Evolutionary conservation across 2,329 filamentous ascomycete species (phyloP).

Genomic region (Claviceps fusiformis): DNA sequence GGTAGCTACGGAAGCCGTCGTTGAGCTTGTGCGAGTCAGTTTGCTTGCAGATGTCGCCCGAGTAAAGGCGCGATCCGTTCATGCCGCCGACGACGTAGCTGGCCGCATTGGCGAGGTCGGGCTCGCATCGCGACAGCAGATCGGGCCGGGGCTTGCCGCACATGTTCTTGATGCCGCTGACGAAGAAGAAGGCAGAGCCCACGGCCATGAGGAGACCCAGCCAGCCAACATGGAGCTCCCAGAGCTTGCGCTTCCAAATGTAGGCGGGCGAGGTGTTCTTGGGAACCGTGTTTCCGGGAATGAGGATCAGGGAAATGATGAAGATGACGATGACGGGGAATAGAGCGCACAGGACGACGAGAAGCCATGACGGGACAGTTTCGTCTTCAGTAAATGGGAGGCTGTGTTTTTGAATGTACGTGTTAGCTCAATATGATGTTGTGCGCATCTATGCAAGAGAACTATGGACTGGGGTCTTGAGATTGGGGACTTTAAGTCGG

Average conservation of each 20-base stretch:
- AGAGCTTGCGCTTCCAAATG: slow-evolving; percentile 70
- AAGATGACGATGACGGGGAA: slow-evolving; percentile 56
- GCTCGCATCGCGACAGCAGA: slow-evolving; percentile 64
- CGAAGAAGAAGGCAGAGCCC: slow-evolving; percentile 63
- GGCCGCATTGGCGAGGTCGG: slow-evolving; percentile 52
- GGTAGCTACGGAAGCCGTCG: slow-evolving; percentile 75
- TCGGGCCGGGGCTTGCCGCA: slow-evolving; percentile 66
- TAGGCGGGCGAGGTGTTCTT: slow-evolving; percentile 47
- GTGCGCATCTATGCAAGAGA: neutral
- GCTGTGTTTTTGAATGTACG: slow-evolving; percentile 19
- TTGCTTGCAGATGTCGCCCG: slow-evolving; percentile 61
- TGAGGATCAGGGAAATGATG: slow-evolving; percentile 52
- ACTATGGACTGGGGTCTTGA: neutral
- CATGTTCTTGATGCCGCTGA: slow-evolving; percentile 71
- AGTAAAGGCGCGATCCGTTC: slow-evolving; percentile 54
- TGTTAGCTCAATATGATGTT: neutral
- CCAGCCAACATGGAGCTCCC: slow-evolving; percentile 81
- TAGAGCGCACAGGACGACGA: slow-evolving; percentile 49
- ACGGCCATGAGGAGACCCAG: slow-evolving; percentile 66
- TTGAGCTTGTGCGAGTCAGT: slow-evolving; percentile 46
- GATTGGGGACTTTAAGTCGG: no score
- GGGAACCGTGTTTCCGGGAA: slow-evolving; percentile 58
- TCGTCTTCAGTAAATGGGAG: slow-evolving; percentile 61
- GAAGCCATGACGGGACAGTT: slow-evolving; percentile 53
- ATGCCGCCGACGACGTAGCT: slow-evolving; percentile 51